Conservation (phyloP, 352 stramenopile species). For the Globisporangium abappressorium region DNA sequence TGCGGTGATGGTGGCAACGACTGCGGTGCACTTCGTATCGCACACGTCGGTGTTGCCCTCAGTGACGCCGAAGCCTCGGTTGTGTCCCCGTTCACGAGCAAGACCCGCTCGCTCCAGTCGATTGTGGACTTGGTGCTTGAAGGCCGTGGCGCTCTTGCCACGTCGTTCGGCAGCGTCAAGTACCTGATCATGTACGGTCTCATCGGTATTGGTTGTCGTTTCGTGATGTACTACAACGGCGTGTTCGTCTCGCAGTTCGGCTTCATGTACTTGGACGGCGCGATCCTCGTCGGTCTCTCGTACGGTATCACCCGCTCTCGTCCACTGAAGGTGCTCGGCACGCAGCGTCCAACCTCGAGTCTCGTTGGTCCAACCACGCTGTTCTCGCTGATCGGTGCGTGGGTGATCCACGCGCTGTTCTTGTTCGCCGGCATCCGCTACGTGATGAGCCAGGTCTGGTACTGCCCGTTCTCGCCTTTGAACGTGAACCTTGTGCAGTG, state of each 20-base stretch:
- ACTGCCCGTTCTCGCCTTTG: constrained; percentile 67
- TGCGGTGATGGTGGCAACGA: constrained; percentile 90
- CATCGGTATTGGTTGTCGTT: constrained; percentile 77
- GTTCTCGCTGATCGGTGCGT: constrained; percentile 48
- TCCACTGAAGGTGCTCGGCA: constrained; percentile 55
- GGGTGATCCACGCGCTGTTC: constrained; percentile 76
- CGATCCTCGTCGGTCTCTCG: constrained; percentile 75
- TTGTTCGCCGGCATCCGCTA: constrained; percentile 59
- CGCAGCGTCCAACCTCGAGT: constrained; percentile 74
- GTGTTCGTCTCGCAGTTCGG: constrained; percentile 87
- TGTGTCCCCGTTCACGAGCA: constrained; percentile 89
- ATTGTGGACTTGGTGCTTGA: constrained; percentile 81
- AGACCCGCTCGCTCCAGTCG: constrained; percentile 67
- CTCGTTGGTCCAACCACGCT: constrained; percentile 78
- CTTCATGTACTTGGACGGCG: constrained; percentile 83
- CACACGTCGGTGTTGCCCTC: constrained; percentile 89
- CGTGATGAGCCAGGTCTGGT: constrained; percentile 56
- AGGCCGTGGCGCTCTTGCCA: constrained; percentile 76
- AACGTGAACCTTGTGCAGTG: constrained; percentile 70
- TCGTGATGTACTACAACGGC: constrained; percentile 83
- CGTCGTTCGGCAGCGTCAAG: constrained; percentile 81
- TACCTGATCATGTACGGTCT: constrained; percentile 89
- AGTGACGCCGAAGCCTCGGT: constrained; percentile 87
- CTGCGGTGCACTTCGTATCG: constrained; percentile 88
- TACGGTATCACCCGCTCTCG: constrained; percentile 74